A percentile compares a stretch with the other conserved stretches of the same genome.
Evolutionary conservation across 805 yeast species (phyloP).

Genomic region (Candida suzukii): DNA sequence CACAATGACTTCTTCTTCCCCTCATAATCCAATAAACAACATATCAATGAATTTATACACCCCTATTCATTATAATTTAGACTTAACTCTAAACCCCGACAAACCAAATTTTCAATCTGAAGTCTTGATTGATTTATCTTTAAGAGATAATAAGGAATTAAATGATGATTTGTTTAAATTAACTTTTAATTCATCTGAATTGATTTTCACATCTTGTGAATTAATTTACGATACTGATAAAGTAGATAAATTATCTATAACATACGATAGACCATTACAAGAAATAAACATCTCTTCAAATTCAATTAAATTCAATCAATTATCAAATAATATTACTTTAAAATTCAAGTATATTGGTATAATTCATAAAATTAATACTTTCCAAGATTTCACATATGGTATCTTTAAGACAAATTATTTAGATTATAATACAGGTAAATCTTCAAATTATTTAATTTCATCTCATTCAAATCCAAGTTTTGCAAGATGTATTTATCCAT

Average conservation of each 20-base stretch:
- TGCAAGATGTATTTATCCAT: slow-evolving; percentile 59
- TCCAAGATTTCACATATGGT: slow-evolving; percentile 53
- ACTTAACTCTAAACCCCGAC: slow-evolving; percentile 26
- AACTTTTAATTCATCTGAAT: slow-evolving; percentile 33
- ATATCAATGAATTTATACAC: too few species aligned
- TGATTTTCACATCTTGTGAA: slow-evolving; percentile 31
- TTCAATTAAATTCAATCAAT: slow-evolving; percentile 15
- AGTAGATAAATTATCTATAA: slow-evolving; percentile 11
- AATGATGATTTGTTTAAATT: slow-evolving; percentile 14
- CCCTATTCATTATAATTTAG: slow-evolving; percentile 33
- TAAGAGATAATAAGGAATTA: slow-evolving; percentile 15
- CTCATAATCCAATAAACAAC: too few species aligned
- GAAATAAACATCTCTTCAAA: slow-evolving; percentile 23
- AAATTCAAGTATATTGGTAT: slow-evolving; percentile 42
- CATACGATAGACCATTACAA: slow-evolving; percentile 34
- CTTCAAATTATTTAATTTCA: slow-evolving; percentile 49
- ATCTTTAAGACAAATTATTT: slow-evolving; percentile 61
- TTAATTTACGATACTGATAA: slow-evolving; percentile 12
- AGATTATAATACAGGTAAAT: slow-evolving; percentile 39
- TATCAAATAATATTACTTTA: slow-evolving; percentile 5
- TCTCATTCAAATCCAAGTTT: slow-evolving; percentile 70
- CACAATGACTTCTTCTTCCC: background rate
- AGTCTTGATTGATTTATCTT: slow-evolving; percentile 24
- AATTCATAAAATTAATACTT: slow-evolving; percentile 42
- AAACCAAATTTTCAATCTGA: slow-evolving; percentile 41